These are phyloP conservation scores for Davidsoniella eucalypti DNA, from an alignment of 2,329 filamentous ascomycete genomes.

Conservation along the genomic window DNA sequence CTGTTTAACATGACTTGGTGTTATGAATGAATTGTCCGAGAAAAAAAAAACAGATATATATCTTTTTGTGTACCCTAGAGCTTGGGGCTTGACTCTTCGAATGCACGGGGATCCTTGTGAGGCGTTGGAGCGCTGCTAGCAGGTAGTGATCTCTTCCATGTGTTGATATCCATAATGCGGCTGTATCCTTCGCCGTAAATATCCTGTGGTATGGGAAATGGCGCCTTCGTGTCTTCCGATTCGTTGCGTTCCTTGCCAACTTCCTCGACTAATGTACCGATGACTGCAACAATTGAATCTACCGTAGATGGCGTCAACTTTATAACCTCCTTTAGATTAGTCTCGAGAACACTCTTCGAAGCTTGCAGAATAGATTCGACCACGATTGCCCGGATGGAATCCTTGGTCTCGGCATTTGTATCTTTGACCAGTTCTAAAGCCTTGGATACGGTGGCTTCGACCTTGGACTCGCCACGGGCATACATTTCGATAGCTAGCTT, in stretches of 20 bases:
- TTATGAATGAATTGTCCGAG: too few relatives aligned
- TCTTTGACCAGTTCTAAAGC: slow-evolving; percentile 1
- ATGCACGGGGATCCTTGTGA: slow-evolving; percentile 61
- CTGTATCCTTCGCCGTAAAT: slow-evolving; percentile 25
- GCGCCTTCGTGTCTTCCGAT: slow-evolving; percentile 12
- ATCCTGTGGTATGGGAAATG: slow-evolving; percentile 24
- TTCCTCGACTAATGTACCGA: slow-evolving; percentile 18
- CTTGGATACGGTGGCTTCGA: slow-evolving; percentile 7
- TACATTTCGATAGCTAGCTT: slow-evolving; percentile 73
- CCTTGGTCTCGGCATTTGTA: slow-evolving; percentile 13
- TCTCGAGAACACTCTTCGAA: slow-evolving; percentile 1
- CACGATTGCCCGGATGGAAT: slow-evolving; percentile 9
- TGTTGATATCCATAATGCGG: slow-evolving; percentile 60
- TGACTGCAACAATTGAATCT: slow-evolving; percentile 18
- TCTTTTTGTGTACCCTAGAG: slow-evolving; percentile 29
- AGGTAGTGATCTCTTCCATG: slow-evolving; percentile 61
- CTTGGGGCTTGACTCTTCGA: slow-evolving; percentile 73
- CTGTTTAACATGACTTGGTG: too few relatives aligned
- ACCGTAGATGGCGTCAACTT: slow-evolving; percentile 15
- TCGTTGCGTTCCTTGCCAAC: slow-evolving; percentile 20
- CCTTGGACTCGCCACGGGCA: slow-evolving; percentile 42
- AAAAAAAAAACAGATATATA: too few relatives aligned
- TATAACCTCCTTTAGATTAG: not conserved
- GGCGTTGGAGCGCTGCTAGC: slow-evolving; percentile 58
- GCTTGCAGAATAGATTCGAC: slow-evolving; percentile 10